Base-by-base conservation (phyloP, 2,329 filamentous ascomycete genomes). In the Cercospora brassicicola region DNA sequence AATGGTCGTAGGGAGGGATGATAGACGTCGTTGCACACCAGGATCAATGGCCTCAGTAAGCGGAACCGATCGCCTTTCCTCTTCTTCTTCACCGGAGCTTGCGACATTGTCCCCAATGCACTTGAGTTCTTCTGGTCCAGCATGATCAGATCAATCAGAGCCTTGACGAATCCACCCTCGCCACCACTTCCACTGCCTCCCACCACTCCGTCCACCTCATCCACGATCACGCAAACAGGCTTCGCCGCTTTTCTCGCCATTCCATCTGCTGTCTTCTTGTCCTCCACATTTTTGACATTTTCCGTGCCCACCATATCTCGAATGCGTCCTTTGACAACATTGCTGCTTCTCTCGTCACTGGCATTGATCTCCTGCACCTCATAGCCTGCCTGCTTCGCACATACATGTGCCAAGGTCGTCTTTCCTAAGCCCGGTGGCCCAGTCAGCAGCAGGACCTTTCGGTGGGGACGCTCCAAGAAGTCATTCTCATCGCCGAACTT, bases 11-110 rank as follows among this genome's bases (percentile, higher is more conserved):
- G 85, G 20, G 94, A 92, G 3, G 94, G 90, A 73, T 97, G 93
- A 76, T 99, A 99, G 0, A 98, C 89, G 78, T 99, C 96, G 75
- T 99, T 99, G 83, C 95, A 99, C 73, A 99, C 95, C 59, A 99
- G 84, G 61, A 99, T 93, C 31, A 99, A 84, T 0, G 95, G 95
- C 56, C 95, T 87, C 81, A 96, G 87, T 69, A 97, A 86, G 51
- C 91, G 88, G 77, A 99, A 99, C 67, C 90, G 90, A 75, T 98
- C 94, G 0, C 90, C 90, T 77, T 93, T 94, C 79, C 87, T 59
- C 45, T 92, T 57, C 79, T 89, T 91, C 33, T 72, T 75, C 20
- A 71, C 67, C 1, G 76, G 73, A 15, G 76, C 73, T 68, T 82
- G 78, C 33, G 73, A 72, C 30, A 78, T 53, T 10, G 78, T 76